Conservation (phyloP, 2,329 filamentous ascomycete species). For the Plenodomus biglobosus region DNA sequence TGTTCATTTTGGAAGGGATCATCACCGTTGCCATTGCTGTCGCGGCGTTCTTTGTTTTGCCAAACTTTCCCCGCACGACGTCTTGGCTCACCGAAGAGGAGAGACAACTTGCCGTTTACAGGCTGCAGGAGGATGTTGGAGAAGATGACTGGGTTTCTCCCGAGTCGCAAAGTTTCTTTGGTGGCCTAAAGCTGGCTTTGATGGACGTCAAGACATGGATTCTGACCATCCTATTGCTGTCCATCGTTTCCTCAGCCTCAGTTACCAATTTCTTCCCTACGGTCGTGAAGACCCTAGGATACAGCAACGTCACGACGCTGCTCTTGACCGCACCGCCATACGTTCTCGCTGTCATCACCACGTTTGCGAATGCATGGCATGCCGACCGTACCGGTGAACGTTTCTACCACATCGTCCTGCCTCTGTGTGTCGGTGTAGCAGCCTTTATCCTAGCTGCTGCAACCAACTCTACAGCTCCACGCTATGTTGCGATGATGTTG, state of each 20-base stretch:
- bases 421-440: slow-evolving; percentile 62
- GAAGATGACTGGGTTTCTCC: slow-evolving; percentile 45
- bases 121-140: slow-evolving; percentile 44
- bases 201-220: slow-evolving; percentile 46
- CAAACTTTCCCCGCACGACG: slow-evolving; percentile 63
- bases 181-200: slow-evolving; percentile 45
- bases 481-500: slow-evolving; percentile 72
- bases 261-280: slow-evolving; percentile 61
- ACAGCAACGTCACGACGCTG: slow-evolving; percentile 56
- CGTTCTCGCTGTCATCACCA: slow-evolving; percentile 59
- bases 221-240: slow-evolving; percentile 44
- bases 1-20: slow-evolving; percentile 71
- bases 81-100: slow-evolving; percentile 45
- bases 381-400: slow-evolving; percentile 71
- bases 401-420: slow-evolving; percentile 66
- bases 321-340: slow-evolving; percentile 48
- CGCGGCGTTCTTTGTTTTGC: slow-evolving; percentile 61
- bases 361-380: slow-evolving; percentile 68
- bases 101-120: slow-evolving; percentile 42
- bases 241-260: slow-evolving; percentile 44
- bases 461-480: slow-evolving; percentile 60
- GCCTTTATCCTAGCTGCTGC: slow-evolving; percentile 69
- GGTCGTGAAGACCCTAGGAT: slow-evolving; percentile 63
- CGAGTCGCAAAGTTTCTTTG: slow-evolving; percentile 43
- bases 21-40: slow-evolving; percentile 65